Evolutionary conservation across 345 rosid species (phyloP).

Genomic region (Citrus sp.): DNA sequence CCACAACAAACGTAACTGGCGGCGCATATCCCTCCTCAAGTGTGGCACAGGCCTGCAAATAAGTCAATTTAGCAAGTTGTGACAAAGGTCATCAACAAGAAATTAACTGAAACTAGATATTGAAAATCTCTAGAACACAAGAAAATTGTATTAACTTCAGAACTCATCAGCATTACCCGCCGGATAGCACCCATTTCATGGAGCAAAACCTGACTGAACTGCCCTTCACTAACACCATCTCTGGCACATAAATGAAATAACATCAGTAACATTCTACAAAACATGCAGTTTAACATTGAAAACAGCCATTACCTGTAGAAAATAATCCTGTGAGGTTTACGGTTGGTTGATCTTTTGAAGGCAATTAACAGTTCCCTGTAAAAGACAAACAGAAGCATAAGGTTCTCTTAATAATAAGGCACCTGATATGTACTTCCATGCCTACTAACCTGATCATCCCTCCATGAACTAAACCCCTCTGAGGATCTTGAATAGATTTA

Average conservation of each 20-base stretch:
- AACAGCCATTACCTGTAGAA: slow-evolving; percentile 50
- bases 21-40: slow-evolving; percentile 50
- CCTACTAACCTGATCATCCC: slow-evolving; percentile 64
- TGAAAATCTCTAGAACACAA: neutral
- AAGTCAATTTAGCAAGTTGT: neutral
- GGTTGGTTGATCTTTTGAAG: slow-evolving; percentile 35
- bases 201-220: slow-evolving; percentile 59
- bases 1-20: slow-evolving; percentile 64
- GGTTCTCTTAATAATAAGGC: neutral
- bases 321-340: slow-evolving; percentile 51
- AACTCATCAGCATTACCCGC: slow-evolving; percentile 25
- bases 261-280: neutral
- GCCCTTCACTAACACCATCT: slow-evolving; percentile 87
- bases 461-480: slow-evolving; percentile 22
- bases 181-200: slow-evolving; percentile 63
- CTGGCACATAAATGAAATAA: slow-evolving; percentile 28
- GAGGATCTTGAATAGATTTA: slow-evolving; percentile 31
- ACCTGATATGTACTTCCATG: neutral
- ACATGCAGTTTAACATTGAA: neutral
- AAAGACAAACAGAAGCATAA: neutral
- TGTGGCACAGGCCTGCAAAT: slow-evolving; percentile 58
- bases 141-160: neutral
- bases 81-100: neutral
- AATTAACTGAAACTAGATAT: neutral
- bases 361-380: slow-evolving; percentile 57